Base-by-base conservation (phyloP, 2,329 filamentous ascomycete species). In the Epicoccum sorghinum region DNA sequence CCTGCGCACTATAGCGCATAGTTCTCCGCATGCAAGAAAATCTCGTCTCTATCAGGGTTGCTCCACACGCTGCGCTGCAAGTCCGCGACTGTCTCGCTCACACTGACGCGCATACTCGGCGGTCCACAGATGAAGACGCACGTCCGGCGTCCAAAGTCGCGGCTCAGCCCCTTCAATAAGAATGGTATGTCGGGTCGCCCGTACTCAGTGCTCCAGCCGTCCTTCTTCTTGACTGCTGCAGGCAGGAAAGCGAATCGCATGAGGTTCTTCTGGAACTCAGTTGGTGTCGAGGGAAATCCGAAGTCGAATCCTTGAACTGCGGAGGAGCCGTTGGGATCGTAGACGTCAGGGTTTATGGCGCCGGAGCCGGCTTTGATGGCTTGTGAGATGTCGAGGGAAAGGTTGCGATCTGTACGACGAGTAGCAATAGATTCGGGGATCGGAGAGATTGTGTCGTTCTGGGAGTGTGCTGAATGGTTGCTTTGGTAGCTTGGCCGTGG, bases 61-160 rank as follows among this genome's bases (percentile, higher is more conserved):
- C 84, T 86, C 89, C 91, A 92, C 44, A 98, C 92, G 74, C 88
- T 86, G 24, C 84, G 85, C 80, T 98, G 93, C 66, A 97, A 77
- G 53, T 83, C 79, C 3, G 93, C 93, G 23, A 96, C 91, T 0
- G 90, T 89, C 62, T 86, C 90, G n/a, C 90, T 88, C 13, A 97
- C 93, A 62, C 92, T 91, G 10, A 93, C 86, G 59, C 93, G 81
- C 92, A 97, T 96, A 52, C 86, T 82, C 1, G 91, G 86, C 14
- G 93, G 93, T 0, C 93, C 93, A 69, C 93, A 98, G 12, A 98
- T 93, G 73, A 96, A 96, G 5, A 97, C 90, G 62, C 91, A 93
- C 3, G 91, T 92, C 52, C 91, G 80, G 39, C 89, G 82, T 1
- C 93, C 93, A 53, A 96, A 88, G 47, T 87, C 87, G n/a, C 87